Percentiles rank a stretch among this genome's conserved stretches.
phyloP scores from a whole-genome alignment of 495 filamentous ascomycete genomes.

The Aspergillus sparsus region DNA sequence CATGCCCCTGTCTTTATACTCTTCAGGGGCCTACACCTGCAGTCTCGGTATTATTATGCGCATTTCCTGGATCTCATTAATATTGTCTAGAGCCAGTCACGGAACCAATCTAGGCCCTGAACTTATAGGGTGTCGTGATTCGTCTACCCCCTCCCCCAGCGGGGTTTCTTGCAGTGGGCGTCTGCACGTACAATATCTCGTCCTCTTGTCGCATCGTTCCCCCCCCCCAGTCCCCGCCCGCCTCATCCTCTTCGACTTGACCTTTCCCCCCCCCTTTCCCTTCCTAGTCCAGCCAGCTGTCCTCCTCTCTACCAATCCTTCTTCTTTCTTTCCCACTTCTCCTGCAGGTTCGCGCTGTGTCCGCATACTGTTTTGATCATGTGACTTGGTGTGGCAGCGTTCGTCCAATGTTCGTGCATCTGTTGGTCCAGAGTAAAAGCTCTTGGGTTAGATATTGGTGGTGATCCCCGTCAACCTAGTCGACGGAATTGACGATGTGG shows the following conservation, averaged over 20 bases:
- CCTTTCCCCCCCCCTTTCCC: constrained; percentile 8
- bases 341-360: constrained; percentile 43
- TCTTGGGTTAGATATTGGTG: constrained; percentile 17
- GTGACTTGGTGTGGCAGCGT: constrained; percentile 35
- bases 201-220: constrained; percentile 24
- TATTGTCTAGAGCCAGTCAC: constrained; percentile 13
- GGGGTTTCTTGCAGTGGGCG: constrained; percentile 28
- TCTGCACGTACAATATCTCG: constrained; percentile 22
- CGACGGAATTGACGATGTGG: constrained; percentile 25
- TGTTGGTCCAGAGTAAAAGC: constrained; percentile 22
- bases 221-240: constrained; percentile 10
- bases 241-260: constrained; percentile 3
- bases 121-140: constrained; percentile 22
- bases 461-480: constrained; percentile 24
- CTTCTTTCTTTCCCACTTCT: constrained; percentile 19
- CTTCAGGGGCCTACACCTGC: not conserved
- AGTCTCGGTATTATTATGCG: not conserved
- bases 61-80: constrained; percentile 5
- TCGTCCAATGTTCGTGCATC: constrained; percentile 26
- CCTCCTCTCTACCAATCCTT: constrained; percentile 29
- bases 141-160: constrained; percentile 20
- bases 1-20: not conserved
- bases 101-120: constrained; percentile 17
- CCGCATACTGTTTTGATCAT: constrained; percentile 46
- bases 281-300: constrained; percentile 9